These are phyloP conservation scores for Trichoderma breve DNA, from an alignment of 2,329 filamentous ascomycete genomes.

Conservation along the genomic window DNA sequence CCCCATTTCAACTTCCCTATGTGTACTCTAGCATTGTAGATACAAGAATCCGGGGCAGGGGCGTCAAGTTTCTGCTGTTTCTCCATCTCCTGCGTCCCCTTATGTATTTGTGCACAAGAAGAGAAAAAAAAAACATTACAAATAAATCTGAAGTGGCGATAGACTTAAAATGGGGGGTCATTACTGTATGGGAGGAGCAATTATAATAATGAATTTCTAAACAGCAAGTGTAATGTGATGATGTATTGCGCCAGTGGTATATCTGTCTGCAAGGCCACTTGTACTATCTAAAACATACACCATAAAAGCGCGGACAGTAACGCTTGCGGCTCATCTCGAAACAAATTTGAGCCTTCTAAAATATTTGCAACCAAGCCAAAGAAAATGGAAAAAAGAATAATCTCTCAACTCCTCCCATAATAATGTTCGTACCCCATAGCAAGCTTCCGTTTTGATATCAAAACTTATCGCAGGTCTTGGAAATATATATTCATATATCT, in stretches of 20 bases:
- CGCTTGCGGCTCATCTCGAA: conserved; percentile 7
- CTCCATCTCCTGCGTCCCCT: conserved; percentile 20
- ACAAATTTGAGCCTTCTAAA: conserved; percentile 21
- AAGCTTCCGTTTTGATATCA: conserved; percentile 5
- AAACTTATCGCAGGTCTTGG: conserved; percentile 7
- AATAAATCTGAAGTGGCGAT: neutral
- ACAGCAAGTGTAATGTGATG: neutral
- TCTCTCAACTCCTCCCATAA: conserved; percentile 26
- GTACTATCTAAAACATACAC: conserved; percentile 17
- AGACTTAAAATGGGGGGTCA: neutral
- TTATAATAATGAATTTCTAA: conserved; percentile 9
- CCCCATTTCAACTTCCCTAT: conserved; percentile 47
- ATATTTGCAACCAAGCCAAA: conserved; percentile 19
- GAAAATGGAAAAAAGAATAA: neutral
- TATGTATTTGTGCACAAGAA: conserved; percentile 10
- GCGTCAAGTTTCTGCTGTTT: conserved; percentile 36
- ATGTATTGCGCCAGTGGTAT: neutral
- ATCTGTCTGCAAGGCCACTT: neutral
- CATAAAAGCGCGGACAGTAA: neutral
- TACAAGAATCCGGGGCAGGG: conserved; percentile 45
- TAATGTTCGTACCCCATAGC: conserved; percentile 25
- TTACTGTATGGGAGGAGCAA: neutral
- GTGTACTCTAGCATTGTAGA: conserved; percentile 72
- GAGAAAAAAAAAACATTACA: neutral
- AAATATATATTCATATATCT: conserved; percentile 13